phyloP scores from a whole-genome alignment of 2,329 filamentous ascomycete species.

The Rhexocercosporidium sp. region DNA sequence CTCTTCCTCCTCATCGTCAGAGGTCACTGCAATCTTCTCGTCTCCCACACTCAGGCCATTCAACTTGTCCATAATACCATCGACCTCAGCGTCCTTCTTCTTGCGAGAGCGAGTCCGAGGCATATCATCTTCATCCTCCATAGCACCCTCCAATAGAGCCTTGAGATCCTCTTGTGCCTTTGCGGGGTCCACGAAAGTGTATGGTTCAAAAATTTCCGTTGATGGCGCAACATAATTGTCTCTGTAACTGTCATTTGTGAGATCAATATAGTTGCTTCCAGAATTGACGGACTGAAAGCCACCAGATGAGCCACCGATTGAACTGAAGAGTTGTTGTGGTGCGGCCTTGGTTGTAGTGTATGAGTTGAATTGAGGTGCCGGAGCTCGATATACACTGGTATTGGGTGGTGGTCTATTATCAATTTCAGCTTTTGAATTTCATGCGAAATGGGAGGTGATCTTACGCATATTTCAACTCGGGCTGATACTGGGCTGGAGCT shows the following conservation, averaged over 20 bases:
- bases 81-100: conserved; percentile 42
- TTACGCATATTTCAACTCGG: conserved; percentile 22
- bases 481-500: conserved; percentile 34
- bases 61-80: conserved; percentile 42
- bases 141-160: conserved; percentile 78
- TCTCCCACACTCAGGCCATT: conserved; percentile 51
- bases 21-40: conserved; percentile 41
- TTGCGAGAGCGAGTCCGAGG: conserved; percentile 46
- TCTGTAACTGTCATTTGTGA: conserved; percentile 36
- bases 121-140: conserved; percentile 68
- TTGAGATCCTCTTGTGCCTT: conserved; percentile 81
- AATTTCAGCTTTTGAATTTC: not conserved
- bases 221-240: conserved; percentile 25
- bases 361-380: conserved; percentile 25
- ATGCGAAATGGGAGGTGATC: not conserved
- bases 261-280: conserved; percentile 40
- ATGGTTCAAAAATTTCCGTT: conserved; percentile 29
- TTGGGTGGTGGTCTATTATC: conserved; percentile 13
- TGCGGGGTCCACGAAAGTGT: conserved; percentile 58
- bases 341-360: conserved; percentile 41
- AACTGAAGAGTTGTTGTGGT: conserved; percentile 37
- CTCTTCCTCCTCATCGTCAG: conserved; percentile 55
- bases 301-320: conserved; percentile 37
- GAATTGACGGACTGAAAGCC: conserved; percentile 37
- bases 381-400: conserved; percentile 33